Evolutionary conservation across 108 stramenopile genomes (phyloP).

Genomic region (Cylindrotheca fusiformis): DNA sequence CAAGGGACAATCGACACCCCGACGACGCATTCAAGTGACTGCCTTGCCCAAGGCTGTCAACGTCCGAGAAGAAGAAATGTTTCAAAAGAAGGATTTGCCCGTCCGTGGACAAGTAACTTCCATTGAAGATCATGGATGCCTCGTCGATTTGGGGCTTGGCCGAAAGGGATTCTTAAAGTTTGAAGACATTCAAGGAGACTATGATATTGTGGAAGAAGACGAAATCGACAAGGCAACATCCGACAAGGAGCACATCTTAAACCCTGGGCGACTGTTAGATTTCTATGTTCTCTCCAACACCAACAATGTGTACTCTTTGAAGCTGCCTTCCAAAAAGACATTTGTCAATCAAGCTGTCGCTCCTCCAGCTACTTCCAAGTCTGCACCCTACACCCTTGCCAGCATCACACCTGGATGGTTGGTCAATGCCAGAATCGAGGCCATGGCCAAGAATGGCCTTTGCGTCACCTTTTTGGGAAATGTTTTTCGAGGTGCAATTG

Average conservation of each 20-base stretch:
- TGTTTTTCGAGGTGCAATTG: conserved; percentile 76
- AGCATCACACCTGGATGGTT: conserved; percentile 68
- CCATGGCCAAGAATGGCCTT: conserved; percentile 75
- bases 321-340: conserved; percentile 20
- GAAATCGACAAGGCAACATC: conserved; percentile 30
- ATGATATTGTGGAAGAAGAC: conserved; percentile 38
- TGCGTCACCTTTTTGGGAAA: conserved; percentile 68
- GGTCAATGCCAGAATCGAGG: conserved; percentile 62
- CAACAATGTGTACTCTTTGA: conserved; percentile 26
- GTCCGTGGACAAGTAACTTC: conserved; percentile 62
- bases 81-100: background rate
- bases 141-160: conserved; percentile 64
- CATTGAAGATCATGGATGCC: conserved; percentile 81
- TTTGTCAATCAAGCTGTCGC: conserved; percentile 24
- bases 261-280: conserved; percentile 48
- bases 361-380: conserved; percentile 14
- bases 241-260: conserved; percentile 33
- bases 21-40: conserved; percentile 75
- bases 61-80: conserved; percentile 5
- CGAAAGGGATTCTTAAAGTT: conserved; percentile 63
- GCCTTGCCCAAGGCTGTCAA: conserved; percentile 58
- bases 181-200: conserved; percentile 52
- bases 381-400: conserved; percentile 33
- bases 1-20: conserved; percentile 25
- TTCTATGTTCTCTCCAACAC: conserved; percentile 15